Conservation (phyloP, 2,329 filamentous ascomycete species). For the Exophiala sideris region DNA sequence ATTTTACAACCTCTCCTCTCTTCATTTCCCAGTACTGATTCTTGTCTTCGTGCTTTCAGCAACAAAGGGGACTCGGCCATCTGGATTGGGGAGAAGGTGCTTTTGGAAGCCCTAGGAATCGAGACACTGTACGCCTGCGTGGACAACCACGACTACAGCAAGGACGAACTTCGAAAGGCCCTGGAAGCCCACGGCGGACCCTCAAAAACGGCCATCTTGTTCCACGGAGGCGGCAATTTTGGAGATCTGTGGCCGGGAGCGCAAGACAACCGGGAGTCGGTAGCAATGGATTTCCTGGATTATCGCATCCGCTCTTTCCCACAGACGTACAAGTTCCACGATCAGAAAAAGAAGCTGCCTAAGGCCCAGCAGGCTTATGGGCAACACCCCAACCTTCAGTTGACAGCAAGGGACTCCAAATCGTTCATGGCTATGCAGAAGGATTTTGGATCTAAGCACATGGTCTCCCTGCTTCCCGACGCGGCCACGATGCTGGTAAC, state of each 20-base stretch:
- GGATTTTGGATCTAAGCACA: background rate
- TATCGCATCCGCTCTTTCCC: conserved; percentile 1
- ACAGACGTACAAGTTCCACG: background rate
- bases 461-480: background rate
- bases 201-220: background rate
- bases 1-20: too few species aligned
- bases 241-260: background rate
- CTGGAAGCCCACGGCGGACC: background rate
- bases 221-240: background rate
- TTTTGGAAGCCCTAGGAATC: background rate
- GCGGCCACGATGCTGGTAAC: background rate
- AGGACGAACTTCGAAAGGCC: background rate
- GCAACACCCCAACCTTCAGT: background rate
- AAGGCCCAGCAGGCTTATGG: background rate
- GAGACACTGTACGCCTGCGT: background rate
- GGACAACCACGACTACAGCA: background rate
- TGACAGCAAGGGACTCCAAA: background rate
- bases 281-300: background rate
- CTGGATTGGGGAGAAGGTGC: background rate
- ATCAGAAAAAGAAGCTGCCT: background rate
- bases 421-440: background rate
- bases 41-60: background rate
- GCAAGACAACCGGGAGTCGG: background rate
- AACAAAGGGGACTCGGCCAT: background rate
- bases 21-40: background rate